Evolutionary conservation across 169 alveolate genomes (phyloP).

Genomic region (Toxoplasma gondii): DNA sequence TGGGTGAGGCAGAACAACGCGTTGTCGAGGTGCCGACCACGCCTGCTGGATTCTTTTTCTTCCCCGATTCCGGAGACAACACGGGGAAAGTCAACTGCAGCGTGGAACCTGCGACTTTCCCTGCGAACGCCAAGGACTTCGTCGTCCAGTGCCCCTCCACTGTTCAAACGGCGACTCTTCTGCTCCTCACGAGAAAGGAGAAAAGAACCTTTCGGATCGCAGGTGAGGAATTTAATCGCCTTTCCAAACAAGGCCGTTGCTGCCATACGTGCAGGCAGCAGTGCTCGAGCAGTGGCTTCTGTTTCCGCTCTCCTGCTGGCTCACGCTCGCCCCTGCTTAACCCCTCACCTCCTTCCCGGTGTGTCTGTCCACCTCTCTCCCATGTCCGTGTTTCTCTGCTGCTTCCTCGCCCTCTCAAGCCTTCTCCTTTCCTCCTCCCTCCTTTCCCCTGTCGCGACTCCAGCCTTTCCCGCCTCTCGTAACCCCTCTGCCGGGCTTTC

Average conservation of each 20-base stretch:
- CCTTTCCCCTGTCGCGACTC: too few relatives aligned
- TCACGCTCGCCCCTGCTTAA: too few relatives aligned
- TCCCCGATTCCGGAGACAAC: neutral
- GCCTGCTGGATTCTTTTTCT: constrained; percentile 9
- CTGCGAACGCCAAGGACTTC: neutral
- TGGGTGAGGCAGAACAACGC: neutral
- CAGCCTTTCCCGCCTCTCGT: too few relatives aligned
- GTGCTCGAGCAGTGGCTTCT: too few relatives aligned
- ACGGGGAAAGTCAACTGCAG: neutral
- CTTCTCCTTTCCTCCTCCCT: too few relatives aligned
- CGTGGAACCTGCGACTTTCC: neutral
- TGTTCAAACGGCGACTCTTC: neutral
- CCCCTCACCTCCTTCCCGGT: too few relatives aligned
- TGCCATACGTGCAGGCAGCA: neutral
- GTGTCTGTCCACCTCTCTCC: too few relatives aligned
- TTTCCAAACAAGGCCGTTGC: neutral
- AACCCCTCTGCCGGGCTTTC: too few relatives aligned
- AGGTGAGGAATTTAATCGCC: neutral
- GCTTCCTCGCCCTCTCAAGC: too few relatives aligned
- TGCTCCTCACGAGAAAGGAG: neutral
- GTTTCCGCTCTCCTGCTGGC: too few relatives aligned
- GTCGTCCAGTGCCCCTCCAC: constrained; percentile 33
- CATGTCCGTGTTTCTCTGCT: too few relatives aligned
- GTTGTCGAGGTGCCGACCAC: neutral
- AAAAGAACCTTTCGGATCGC: neutral